Evolutionary conservation across 2,329 filamentous ascomycete genomes (phyloP).

Genomic region (Periglandula ipomoeae): DNA sequence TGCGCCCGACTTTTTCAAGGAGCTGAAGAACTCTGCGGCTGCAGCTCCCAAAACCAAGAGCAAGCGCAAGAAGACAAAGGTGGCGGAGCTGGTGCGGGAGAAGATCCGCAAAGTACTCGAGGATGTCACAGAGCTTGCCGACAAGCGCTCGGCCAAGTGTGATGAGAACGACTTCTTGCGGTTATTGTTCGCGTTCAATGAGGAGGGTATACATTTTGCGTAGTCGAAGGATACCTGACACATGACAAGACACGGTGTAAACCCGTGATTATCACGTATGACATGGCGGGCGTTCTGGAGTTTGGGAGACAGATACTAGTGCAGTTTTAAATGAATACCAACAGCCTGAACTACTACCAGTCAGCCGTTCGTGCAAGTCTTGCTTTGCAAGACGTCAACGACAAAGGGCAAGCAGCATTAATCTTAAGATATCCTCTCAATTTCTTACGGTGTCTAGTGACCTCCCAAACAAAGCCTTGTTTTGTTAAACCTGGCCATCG

Average conservation of each 20-base stretch:
- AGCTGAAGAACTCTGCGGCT: constrained; percentile 36
- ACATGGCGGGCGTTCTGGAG: neutral
- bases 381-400: too few species aligned
- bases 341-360: neutral
- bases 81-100: constrained; percentile 70
- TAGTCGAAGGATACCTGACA: constrained; percentile 25
- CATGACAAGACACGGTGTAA: too few species aligned
- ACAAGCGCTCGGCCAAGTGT: constrained; percentile 75
- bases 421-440: neutral
- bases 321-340: neutral
- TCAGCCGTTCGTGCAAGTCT: too few species aligned
- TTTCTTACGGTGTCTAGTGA: neutral
- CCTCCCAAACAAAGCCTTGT: neutral
- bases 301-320: neutral
- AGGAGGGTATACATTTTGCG: constrained; percentile 87
- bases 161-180: constrained; percentile 89
- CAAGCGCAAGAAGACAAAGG: constrained; percentile 69
- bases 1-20: constrained; percentile 76
- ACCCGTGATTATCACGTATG: neutral
- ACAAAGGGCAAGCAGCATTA: too few species aligned
- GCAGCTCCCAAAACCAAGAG: constrained; percentile 49
- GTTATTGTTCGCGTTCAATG: constrained; percentile 73
- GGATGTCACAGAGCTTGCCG: constrained; percentile 67
- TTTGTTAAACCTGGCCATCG: neutral
- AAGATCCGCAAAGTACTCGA: constrained; percentile 84